Conservation (phyloP, 108 stramenopile species). For the Stephanodiscus triporus region DNA sequence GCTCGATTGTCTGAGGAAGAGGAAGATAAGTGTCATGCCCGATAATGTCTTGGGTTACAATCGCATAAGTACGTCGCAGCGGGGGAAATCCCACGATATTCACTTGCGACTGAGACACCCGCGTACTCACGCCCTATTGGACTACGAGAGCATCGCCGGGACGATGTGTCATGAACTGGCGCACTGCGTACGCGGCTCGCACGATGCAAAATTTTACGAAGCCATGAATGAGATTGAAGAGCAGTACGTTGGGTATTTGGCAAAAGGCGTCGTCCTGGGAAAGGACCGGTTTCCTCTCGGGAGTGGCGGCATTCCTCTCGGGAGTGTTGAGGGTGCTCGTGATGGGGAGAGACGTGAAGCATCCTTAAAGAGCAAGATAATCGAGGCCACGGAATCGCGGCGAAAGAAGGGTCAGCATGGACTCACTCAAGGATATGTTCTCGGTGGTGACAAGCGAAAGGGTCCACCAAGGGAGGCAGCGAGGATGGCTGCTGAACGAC, state of each 20-base stretch:
- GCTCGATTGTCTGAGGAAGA: slow-evolving; percentile 40
- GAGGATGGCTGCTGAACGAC: slow-evolving; percentile 46
- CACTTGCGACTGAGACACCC: slow-evolving; percentile 79
- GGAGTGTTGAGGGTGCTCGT: neutral
- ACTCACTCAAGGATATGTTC: slow-evolving; percentile 11
- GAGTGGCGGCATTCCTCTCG: slow-evolving; percentile 1
- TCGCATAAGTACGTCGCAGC: slow-evolving; percentile 33
- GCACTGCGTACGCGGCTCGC: slow-evolving; percentile 66
- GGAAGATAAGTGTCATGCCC: slow-evolving; percentile 41
- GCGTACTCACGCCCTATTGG: slow-evolving; percentile 34
- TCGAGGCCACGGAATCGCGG: slow-evolving; percentile 19
- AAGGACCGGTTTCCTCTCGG: slow-evolving; percentile 50
- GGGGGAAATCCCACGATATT: slow-evolving; percentile 52
- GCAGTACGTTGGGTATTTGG: slow-evolving; percentile 58
- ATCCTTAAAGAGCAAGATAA: slow-evolving; percentile 7
- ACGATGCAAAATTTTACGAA: slow-evolving; percentile 70
- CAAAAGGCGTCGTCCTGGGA: slow-evolving; percentile 46
- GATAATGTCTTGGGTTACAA: slow-evolving; percentile 85
- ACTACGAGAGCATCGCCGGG: slow-evolving; percentile 76
- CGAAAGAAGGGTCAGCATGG: slow-evolving; percentile 10
- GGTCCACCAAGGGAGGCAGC: slow-evolving; percentile 44
- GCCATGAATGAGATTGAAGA: slow-evolving; percentile 86
- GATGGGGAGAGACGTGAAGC: slow-evolving; percentile 7
- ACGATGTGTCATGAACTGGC: slow-evolving; percentile 86
- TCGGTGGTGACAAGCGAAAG: slow-evolving; percentile 17